A percentile compares a stretch with the other conserved stretches of the same genome.
Evolutionary conservation across 1,284 basidiomycete genomes (phyloP).

Genomic region (Lignosus rhinocerotis): DNA sequence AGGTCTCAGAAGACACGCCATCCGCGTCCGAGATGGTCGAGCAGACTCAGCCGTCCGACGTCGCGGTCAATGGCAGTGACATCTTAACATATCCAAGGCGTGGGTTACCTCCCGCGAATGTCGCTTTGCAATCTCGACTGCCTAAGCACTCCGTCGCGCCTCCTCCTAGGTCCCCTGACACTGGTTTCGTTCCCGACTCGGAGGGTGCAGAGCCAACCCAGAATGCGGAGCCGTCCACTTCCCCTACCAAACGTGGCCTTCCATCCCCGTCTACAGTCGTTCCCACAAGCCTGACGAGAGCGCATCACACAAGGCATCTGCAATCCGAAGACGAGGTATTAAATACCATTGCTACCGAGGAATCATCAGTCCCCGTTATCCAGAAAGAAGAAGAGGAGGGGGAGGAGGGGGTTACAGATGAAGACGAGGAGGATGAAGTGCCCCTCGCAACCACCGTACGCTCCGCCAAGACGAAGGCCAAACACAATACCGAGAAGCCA

Average conservation of each 20-base stretch:
- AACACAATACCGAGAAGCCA: conserved; percentile 9
- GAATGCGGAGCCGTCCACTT: not conserved
- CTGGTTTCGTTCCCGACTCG: conserved; percentile 32
- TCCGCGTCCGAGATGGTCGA: not conserved
- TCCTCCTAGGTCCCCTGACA: not conserved
- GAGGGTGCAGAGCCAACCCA: conserved; percentile 23
- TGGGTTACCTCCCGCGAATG: conserved; percentile 15
- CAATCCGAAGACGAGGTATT: conserved; percentile 20
- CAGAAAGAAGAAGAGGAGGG: conserved; percentile 7
- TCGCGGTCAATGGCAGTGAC: conserved; percentile 16
- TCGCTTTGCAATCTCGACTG: not conserved
- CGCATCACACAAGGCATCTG: not conserved
- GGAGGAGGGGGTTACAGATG: not conserved
- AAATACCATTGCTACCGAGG: conserved; percentile 1
- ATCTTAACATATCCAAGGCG: conserved; percentile 8
- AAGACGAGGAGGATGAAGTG: not conserved
- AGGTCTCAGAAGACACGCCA: conserved; percentile 2
- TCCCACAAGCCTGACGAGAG: not conserved
- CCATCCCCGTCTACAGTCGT: not conserved
- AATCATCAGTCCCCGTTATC: conserved; percentile 2
- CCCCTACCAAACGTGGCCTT: conserved; percentile 1
- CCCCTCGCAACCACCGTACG: conserved; percentile 21
- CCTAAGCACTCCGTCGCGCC: not conserved
- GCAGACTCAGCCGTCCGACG: conserved; percentile 25
- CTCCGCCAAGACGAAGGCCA: conserved; percentile 19